Evolutionary conservation across 164 flowering plant species (phyloP), one percentile per base, ranked within the genome.

Genomic region (Magnolia sinica): DNA sequence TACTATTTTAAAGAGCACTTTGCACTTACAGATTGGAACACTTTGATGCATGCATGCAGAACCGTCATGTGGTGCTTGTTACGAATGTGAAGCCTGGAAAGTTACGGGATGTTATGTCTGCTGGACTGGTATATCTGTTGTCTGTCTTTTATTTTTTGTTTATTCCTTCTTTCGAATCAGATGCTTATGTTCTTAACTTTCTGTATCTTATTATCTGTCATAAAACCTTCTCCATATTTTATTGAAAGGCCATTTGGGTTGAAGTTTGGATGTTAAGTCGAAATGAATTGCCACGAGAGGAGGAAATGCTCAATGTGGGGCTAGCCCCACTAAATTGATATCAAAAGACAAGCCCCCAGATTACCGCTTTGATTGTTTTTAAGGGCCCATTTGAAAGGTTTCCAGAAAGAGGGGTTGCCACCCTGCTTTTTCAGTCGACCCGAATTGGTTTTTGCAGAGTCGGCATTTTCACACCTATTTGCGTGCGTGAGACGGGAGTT

Each of bases 81-180:
- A 92, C 98, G 29, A 96, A 96, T 83, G 94, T 96, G 66, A 96
- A 94, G 87, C 97, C 98, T 79, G 97, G 97, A 82, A 96, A 96
- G 83, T 87, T 94, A 64, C 87, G 98, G 76, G 98, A 94, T 85
- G 92, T 94, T 70, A 78, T 87, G 86, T 96, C 99, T 7, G 92
- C 93, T 76, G 99, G 98, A 83, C 84, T 94, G 97, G 99, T 96
- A 92, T 50, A 11, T 72, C 50, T 68, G 67, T 68, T 29, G 11
- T n/a, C 16, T 20, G 14, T n/a, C 31, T 64, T 50, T 65, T 65
- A 55, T 13, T 63, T 8, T 29, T 68, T 63, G 5, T 55, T 55
- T 55, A 55, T 55, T 55, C 18, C 61, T 55, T 55, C 1, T 7
- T 10, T 51, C 23, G n/a, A 29, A 16, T 55, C 20, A 23, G 50